Conservation (phyloP, 106 monocot species). For the Platanthera guangdongensis region DNA sequence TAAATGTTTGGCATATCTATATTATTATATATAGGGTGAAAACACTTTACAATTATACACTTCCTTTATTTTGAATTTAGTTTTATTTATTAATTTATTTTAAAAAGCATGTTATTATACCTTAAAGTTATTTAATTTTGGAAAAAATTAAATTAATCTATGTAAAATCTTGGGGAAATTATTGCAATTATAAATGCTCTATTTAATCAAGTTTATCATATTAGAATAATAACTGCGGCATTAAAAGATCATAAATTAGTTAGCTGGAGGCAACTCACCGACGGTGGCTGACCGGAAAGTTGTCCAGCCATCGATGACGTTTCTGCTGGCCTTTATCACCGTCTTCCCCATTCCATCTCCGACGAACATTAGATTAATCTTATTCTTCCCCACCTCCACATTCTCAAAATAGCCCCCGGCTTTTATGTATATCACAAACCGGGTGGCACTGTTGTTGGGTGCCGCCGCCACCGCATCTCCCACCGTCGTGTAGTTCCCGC, state of each 20-base stretch:
- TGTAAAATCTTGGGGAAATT: too few relatives aligned
- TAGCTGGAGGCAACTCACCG: conserved; percentile 31
- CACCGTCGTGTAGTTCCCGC: conserved; percentile 60
- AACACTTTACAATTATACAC: too few relatives aligned
- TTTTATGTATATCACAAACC: conserved; percentile 83
- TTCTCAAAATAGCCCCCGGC: conserved; percentile 76
- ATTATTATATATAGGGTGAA: too few relatives aligned
- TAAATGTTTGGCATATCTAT: too few relatives aligned
- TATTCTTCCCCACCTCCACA: conserved; percentile 58
- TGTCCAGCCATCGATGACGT: conserved; percentile 68
- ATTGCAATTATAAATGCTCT: too few relatives aligned
- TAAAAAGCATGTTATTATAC: too few relatives aligned
- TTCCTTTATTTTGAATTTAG: too few relatives aligned
- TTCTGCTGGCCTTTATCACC: conserved; percentile 66
- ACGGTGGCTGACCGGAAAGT: conserved; percentile 84
- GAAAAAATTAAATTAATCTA: not conserved
- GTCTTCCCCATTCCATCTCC: conserved; percentile 93
- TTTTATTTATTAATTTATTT: too few relatives aligned
- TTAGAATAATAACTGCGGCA: not conserved
- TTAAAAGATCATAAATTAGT: not conserved
- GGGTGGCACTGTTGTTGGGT: conserved; percentile 28
- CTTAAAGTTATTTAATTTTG: too few relatives aligned
- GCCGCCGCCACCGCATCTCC: conserved; percentile 60
- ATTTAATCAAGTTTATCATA: too few relatives aligned
- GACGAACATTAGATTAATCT: conserved; percentile 63